phyloP scores from a whole-genome alignment of 2,329 filamentous ascomycete species.

The Aspergillus pseudotamarii region DNA sequence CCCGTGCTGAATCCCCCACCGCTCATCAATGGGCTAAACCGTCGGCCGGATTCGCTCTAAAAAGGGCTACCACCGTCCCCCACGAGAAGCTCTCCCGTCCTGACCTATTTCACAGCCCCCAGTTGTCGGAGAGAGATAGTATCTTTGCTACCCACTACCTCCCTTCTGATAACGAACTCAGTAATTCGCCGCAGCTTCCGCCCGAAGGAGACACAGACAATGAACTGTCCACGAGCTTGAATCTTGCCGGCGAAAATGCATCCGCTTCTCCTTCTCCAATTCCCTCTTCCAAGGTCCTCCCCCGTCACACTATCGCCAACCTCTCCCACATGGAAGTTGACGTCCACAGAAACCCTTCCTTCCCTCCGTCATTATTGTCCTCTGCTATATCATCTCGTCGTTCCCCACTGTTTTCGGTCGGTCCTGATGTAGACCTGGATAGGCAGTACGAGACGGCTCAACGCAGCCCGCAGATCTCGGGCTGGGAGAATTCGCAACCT shows the following conservation, averaged over 20 bases:
- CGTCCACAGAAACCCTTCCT: constrained; percentile 35
- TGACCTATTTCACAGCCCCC: constrained; percentile 44
- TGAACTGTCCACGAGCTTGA: constrained; percentile 36
- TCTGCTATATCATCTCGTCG: constrained; percentile 23
- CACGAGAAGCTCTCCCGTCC: constrained; percentile 31
- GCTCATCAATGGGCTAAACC: constrained; percentile 39
- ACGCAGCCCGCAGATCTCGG: constrained; percentile 19
- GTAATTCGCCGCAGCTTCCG: constrained; percentile 38
- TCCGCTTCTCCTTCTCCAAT: constrained; percentile 28
- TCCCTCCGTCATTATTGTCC: constrained; percentile 32
- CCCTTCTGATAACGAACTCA: constrained; percentile 52
- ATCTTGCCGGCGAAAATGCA: constrained; percentile 33
- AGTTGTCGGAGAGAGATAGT: constrained; percentile 64
- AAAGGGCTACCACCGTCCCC: constrained; percentile 39
- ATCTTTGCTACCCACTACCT: constrained; percentile 67
- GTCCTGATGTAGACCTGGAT: constrained; percentile 28
- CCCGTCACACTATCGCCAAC: constrained; percentile 30
- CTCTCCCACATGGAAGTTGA: constrained; percentile 43
- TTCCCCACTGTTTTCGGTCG: constrained; percentile 30
- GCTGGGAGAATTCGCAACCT: constrained; percentile 24
- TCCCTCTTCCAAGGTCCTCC: constrained; percentile 33
- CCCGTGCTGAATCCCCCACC: constrained; percentile 41
- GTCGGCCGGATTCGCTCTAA: constrained; percentile 33
- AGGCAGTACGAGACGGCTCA: constrained; percentile 26
- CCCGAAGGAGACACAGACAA: constrained; percentile 32